Percentiles rank a stretch among this genome's conserved stretches.
phyloP scores from a whole-genome alignment of 495 filamentous ascomycete genomes.

The Penicillium arizonense region DNA sequence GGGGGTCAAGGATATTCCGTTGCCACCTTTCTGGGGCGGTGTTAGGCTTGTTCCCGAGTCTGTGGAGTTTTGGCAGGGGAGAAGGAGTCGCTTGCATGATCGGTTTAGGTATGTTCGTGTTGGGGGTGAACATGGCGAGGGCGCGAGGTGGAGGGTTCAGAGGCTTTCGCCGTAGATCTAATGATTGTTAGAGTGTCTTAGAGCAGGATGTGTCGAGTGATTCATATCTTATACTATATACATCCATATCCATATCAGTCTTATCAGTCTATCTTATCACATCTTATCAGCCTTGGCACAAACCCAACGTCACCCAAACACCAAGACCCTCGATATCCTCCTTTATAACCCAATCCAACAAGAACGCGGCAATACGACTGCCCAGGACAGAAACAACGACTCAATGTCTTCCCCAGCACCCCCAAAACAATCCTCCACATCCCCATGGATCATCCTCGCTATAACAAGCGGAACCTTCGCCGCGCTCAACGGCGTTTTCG shows the following conservation, averaged over 20 bases:
- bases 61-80: conserved; percentile 94
- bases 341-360: neutral
- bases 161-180: conserved; percentile 36
- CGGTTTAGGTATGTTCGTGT: conserved; percentile 79
- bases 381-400: neutral
- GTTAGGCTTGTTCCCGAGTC: conserved; percentile 79
- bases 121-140: conserved; percentile 48
- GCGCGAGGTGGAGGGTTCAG: conserved; percentile 47
- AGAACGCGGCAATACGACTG: neutral
- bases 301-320: neutral
- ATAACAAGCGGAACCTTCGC: conserved; percentile 86
- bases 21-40: conserved; percentile 94
- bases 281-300: conserved; percentile 8
- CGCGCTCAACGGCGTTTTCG: conserved; percentile 92
- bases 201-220: too few relatives aligned
- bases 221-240: too few relatives aligned
- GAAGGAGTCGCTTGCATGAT: conserved; percentile 85
- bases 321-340: neutral
- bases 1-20: conserved; percentile 71
- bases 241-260: conserved; percentile 8
- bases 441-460: conserved; percentile 77
- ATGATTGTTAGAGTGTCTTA: too few relatives aligned
- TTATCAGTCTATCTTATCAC: conserved; percentile 3
- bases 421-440: conserved; percentile 5
- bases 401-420: conserved; percentile 13